Conservation (phyloP, 2,329 filamentous ascomycete species). For the Xylaria sp. region DNA sequence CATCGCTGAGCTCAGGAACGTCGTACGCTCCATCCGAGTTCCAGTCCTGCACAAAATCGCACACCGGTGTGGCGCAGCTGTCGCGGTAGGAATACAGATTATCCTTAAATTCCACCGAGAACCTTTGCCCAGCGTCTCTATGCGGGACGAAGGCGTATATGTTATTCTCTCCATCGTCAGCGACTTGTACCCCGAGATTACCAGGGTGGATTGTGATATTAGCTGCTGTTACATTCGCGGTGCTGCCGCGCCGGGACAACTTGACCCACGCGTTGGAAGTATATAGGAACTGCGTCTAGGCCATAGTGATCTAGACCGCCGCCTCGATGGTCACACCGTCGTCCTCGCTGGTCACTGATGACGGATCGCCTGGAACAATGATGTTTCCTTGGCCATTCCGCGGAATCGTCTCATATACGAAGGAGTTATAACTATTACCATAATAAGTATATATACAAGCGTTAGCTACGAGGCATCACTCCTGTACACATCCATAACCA, state of each 20-base stretch:
- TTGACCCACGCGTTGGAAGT: constrained; percentile 15
- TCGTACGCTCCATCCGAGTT: not conserved
- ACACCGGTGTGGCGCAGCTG: constrained; percentile 6
- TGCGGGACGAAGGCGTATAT: not conserved
- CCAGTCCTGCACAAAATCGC: constrained; percentile 17
- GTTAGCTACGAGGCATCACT: too few relatives aligned
- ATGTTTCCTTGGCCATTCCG: constrained; percentile 17
- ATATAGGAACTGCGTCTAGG: constrained; percentile 13
- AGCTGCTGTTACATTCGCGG: constrained; percentile 10
- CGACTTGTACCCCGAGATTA: not conserved
- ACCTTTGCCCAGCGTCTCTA: not conserved
- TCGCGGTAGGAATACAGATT: constrained; percentile 13
- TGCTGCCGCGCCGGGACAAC: constrained; percentile 8
- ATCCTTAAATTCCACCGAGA: constrained; percentile 16
- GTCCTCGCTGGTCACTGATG: constrained; percentile 1
- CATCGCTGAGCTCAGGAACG: constrained; percentile 1
- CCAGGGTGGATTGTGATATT: not conserved
- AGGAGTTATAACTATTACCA: constrained; percentile 20
- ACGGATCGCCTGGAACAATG: constrained; percentile 1
- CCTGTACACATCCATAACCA: too few relatives aligned
- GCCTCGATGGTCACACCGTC: constrained; percentile 9
- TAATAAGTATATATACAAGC: too few relatives aligned
- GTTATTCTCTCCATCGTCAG: not conserved
- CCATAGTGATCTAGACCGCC: constrained; percentile 16
- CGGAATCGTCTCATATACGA: constrained; percentile 20